Evolutionary conservation across 768 basidiomycete species (phyloP), one percentile per base, ranked within the genome.

Genomic region (Lyophyllum shimeji): DNA sequence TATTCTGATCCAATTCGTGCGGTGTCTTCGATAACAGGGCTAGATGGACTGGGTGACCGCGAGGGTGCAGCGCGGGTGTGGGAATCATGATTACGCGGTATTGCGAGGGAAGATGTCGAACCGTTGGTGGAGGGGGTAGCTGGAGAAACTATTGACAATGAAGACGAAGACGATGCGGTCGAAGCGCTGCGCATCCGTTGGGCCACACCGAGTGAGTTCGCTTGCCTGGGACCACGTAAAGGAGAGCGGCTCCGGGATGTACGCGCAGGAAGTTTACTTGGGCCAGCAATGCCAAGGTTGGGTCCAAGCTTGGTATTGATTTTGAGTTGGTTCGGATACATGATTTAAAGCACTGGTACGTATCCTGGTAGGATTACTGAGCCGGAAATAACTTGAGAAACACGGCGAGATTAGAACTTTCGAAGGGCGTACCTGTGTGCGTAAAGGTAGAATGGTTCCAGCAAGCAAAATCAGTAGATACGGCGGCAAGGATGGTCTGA

Each of bases 1-100:
- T 86, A 93, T 67, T 92, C 91, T 20, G 82, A 71, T 29, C 66
- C 72, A 2, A 77, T 63, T 33, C 76, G 78, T 49, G 80, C 71
- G 21, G 80, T 79, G 50, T 84, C 81, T 23, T 84, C 83, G 43
- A 76, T 67, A 13, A 67, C 66, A 18, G 76, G 74, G 53, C 73
- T 78, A 27, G 69, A 64, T 5, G 82, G 76, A 46, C 72, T 82
- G 15, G 73, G 56, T 23, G 77, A 75, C n/a, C 71, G 67, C 20
- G 71, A 68, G 31, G 62, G 72, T 7, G 57, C 45, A 43, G 25
- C 46, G 23, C 9, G 57, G 60, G 42, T 49, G 51, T 48, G 62
- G 53, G 55, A 62, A 47, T 55, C 69, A 40, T 49, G 55, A 23
- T 67, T 56, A 18, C 54, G 64, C 21, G 78, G 76, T 52, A 81